Evolutionary conservation across 2,329 filamentous ascomycete genomes (phyloP), one percentile per base, ranked within the genome.

Genomic region (Microdochium trichocladiopsis): DNA sequence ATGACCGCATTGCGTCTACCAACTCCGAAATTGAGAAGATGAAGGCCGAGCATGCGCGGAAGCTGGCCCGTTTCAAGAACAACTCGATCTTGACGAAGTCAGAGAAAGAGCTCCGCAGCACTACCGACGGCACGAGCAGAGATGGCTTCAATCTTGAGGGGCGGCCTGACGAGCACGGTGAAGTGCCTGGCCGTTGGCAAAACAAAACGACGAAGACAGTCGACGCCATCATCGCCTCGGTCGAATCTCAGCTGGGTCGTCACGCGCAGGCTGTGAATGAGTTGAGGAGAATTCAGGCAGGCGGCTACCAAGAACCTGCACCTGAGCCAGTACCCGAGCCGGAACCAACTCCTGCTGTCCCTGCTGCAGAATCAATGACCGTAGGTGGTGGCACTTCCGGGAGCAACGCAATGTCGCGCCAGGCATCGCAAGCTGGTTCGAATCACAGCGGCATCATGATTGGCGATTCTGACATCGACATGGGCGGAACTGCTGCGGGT

Each of bases 21-120:
- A 83, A 88, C 55, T 82, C 82, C 1, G 92, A 97, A 61, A 90
- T 97, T 52, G 87, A 92, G 60, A 84, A 83, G 59, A 85, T 97
- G 80, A 90, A 90, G 68, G 81, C 80, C 31, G 82, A 87, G 25
- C 93, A 99, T 66, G 84, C 83, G 2, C 83, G 83, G 61, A 80
- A 85, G 53, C 80, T 97, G 72, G 82, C 84, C 23, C 86, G 85
- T 57, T 80, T 96, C 60, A 86, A 86, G 66, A 80, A 82, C 52
- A 84, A 83, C 51, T 86, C 87, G 8, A 69, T 84, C 0, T 76
- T 95, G 49, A 85, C 83, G 60, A 76, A 82, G 52, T 87, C 90
- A 1, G 93, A 96, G 69, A 81, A 86, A 60, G 83, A 88, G 54
- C 74, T 97, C 52, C 83, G 89, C 31, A 78, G 78, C 51, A 79